These are phyloP conservation scores for Lenzites betulinus DNA, from an alignment of 768 basidiomycete species.

Conservation along the genomic window DNA sequence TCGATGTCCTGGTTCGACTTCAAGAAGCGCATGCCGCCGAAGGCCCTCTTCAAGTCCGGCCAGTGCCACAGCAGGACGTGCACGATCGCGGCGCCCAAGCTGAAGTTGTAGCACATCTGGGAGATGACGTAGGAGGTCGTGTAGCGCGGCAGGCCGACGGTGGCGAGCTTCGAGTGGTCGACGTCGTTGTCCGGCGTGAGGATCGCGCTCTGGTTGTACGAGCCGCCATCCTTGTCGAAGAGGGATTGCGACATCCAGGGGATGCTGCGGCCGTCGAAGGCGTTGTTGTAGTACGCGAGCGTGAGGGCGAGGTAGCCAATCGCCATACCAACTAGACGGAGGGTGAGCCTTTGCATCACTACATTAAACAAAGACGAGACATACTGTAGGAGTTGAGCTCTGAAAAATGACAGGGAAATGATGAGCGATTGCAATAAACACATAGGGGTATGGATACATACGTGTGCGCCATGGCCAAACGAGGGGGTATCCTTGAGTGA, in stretches of 20 bases:
- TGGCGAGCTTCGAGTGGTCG: constrained; percentile 32
- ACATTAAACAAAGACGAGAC: constrained; percentile 13
- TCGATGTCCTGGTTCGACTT: constrained; percentile 42
- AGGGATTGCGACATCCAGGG: constrained; percentile 51
- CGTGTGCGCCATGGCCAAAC: constrained; percentile 60
- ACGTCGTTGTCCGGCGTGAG: constrained; percentile 42
- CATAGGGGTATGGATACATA: constrained; percentile 27
- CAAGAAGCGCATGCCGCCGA: constrained; percentile 45
- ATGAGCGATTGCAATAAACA: background rate
- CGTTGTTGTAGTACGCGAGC: constrained; percentile 43
- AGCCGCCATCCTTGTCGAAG: constrained; percentile 39
- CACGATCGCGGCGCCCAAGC: constrained; percentile 51
- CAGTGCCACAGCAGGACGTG: constrained; percentile 55
- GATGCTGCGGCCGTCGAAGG: constrained; percentile 48
- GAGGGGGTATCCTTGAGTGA: constrained; percentile 54
- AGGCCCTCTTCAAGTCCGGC: constrained; percentile 48
- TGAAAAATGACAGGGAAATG: constrained; percentile 12
- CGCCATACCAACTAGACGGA: constrained; percentile 46
- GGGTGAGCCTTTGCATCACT: background rate
- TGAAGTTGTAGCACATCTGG: constrained; percentile 52
- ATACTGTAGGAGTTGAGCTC: constrained; percentile 47
- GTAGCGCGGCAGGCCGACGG: constrained; percentile 34
- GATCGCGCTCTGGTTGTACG: constrained; percentile 46
- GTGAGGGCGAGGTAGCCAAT: constrained; percentile 49
- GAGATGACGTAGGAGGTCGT: constrained; percentile 52